phyloP scores from a whole-genome alignment of 2,329 filamentous ascomycete species.

The Periconia sp. region DNA sequence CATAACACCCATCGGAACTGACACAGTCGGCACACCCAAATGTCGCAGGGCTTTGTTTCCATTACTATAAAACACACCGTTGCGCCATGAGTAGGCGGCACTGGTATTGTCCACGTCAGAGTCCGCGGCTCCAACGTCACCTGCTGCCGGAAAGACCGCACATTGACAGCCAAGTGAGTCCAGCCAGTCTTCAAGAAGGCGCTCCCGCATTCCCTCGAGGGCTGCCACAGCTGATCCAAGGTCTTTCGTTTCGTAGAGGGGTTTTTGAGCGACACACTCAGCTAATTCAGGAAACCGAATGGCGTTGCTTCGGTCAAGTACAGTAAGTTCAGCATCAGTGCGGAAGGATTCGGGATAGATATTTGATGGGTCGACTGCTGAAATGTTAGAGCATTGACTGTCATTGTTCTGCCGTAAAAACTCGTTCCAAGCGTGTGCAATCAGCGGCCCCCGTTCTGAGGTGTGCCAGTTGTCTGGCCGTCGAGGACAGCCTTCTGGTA shows the following conservation, averaged over 20 bases:
- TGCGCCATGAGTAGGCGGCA: constrained; percentile 49
- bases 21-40: constrained; percentile 61
- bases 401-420: constrained; percentile 55
- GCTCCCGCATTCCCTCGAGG: constrained; percentile 57
- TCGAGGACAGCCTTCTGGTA: constrained; percentile 49
- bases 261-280: not conserved
- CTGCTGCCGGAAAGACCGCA: constrained; percentile 58
- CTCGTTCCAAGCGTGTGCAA: constrained; percentile 60
- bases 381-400: constrained; percentile 44
- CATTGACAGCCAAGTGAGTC: constrained; percentile 49
- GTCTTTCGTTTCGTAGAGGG: not conserved
- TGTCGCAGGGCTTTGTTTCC: constrained; percentile 61
- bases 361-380: constrained; percentile 34
- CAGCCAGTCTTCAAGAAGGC: constrained; percentile 60
- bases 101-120: constrained; percentile 48
- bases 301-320: not conserved
- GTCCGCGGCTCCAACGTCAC: constrained; percentile 58
- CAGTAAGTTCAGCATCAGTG: not conserved
- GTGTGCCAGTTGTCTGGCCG: constrained; percentile 55
- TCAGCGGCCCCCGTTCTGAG: constrained; percentile 56
- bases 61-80: constrained; percentile 62
- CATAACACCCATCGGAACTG: constrained; percentile 61
- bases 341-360: not conserved
- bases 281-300: constrained; percentile 45
- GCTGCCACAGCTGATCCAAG: constrained; percentile 40